Percentiles rank a stretch among this genome's conserved stretches.
phyloP scores from a whole-genome alignment of 495 filamentous ascomycete species.

The Bryoglossum gracile region DNA sequence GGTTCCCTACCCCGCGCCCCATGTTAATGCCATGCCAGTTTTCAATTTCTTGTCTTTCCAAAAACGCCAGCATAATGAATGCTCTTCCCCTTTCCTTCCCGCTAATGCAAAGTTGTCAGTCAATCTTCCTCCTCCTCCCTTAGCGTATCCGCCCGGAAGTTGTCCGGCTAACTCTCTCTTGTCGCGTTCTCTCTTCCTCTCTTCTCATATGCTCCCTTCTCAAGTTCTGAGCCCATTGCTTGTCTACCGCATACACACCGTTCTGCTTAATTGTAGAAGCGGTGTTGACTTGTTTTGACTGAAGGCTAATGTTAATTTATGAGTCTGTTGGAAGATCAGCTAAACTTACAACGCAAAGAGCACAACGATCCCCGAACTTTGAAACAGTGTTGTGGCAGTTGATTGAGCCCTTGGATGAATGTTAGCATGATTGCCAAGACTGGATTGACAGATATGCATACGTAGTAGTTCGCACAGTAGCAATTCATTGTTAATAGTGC shows the following conservation, averaged over 20 bases:
- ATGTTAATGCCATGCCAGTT: not conserved
- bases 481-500: constrained; percentile 30
- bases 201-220: constrained; percentile 7
- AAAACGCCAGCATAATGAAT: not conserved
- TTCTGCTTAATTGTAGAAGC: not conserved
- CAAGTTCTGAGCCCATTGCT: constrained; percentile 12
- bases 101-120: too few relatives aligned
- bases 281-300: constrained; percentile 9
- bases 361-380: constrained; percentile 39
- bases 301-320: not conserved
- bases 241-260: not conserved
- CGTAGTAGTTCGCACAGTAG: constrained; percentile 49
- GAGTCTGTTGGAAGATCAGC: not conserved
- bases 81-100: not conserved
- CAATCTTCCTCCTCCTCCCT: too few relatives aligned
- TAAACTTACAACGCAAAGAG: constrained; percentile 35
- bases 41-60: not conserved
- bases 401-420: constrained; percentile 29
- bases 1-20: not conserved
- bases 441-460: constrained; percentile 20
- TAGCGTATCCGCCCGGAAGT: constrained; percentile 9
- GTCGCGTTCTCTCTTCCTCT: constrained; percentile 8
- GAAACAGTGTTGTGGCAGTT: constrained; percentile 39
- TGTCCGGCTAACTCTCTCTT: constrained; percentile 12
- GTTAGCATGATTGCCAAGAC: not conserved